Conservation (phyloP, 2,329 filamentous ascomycete species). For the Colletotrichum cereale region DNA sequence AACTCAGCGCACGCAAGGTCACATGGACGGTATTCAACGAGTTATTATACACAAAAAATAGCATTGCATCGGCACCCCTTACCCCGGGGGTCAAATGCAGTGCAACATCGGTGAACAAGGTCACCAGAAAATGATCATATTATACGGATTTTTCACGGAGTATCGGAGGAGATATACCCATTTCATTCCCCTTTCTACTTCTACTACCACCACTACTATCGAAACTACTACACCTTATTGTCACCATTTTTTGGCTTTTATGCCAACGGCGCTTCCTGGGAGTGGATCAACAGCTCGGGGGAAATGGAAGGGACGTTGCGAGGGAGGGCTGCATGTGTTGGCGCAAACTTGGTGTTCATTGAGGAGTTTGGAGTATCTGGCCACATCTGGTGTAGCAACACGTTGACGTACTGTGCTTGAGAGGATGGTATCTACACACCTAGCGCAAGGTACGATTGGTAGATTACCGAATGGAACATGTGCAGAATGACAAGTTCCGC, state of each 20-base stretch:
- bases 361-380: constrained; percentile 28
- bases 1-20: constrained; percentile 1
- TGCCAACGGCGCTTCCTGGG: constrained; percentile 27
- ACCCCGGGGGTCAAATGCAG: not conserved
- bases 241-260: constrained; percentile 29
- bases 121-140: not conserved
- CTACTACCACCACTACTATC: not conserved
- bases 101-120: not conserved
- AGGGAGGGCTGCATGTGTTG: not conserved
- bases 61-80: constrained; percentile 12
- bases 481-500: constrained; percentile 20
- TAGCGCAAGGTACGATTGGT: constrained; percentile 15
- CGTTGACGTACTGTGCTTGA: not conserved
- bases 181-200: constrained; percentile 22
- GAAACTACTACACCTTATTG: no score
- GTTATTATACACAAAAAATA: not conserved
- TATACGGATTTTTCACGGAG: constrained; percentile 30
- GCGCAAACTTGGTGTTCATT: not conserved
- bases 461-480: constrained; percentile 29
- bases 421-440: not conserved
- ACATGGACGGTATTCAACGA: constrained; percentile 15
- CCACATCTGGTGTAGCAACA: constrained; percentile 1
- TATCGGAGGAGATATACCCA: constrained; percentile 38
- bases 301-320: constrained; percentile 1
- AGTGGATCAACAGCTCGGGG: constrained; percentile 15